Evolutionary conservation across 2,329 filamentous ascomycete genomes (phyloP).

Genomic region (Hypomyces rosellus): DNA sequence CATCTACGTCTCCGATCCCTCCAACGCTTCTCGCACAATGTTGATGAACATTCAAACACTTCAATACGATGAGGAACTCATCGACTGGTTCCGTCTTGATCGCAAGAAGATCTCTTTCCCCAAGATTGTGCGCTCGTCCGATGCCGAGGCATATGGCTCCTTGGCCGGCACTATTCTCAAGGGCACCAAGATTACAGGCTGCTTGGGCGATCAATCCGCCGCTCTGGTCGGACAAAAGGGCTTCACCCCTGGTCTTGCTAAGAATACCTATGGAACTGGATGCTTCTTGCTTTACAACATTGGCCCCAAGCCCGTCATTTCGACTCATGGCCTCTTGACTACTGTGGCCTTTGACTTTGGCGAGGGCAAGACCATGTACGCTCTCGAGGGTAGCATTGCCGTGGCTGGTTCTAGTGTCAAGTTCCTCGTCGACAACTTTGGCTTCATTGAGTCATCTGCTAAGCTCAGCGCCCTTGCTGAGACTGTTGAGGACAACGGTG

Average conservation of each 20-base stretch:
- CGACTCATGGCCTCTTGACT: slow-evolving; percentile 66
- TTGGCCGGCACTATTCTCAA: slow-evolving; percentile 56
- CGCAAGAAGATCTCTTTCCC: slow-evolving; percentile 63
- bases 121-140: slow-evolving; percentile 71
- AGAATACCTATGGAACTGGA: slow-evolving; percentile 82
- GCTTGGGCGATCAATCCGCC: slow-evolving; percentile 75
- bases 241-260: slow-evolving; percentile 68
- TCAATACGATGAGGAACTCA: slow-evolving; percentile 65
- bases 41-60: slow-evolving; percentile 77
- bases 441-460: slow-evolving; percentile 44
- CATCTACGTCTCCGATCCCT: slow-evolving; percentile 69
- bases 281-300: slow-evolving; percentile 83
- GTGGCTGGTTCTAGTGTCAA: slow-evolving; percentile 72
- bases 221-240: slow-evolving; percentile 75
- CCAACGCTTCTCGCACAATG: slow-evolving; percentile 82
- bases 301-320: slow-evolving; percentile 71
- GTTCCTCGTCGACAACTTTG: slow-evolving; percentile 54
- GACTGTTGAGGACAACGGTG: slow-evolving; percentile 60
- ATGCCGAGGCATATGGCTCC: slow-evolving; percentile 60
- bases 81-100: slow-evolving; percentile 71
- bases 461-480: slow-evolving; percentile 41
- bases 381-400: slow-evolving; percentile 70
- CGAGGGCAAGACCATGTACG: slow-evolving; percentile 60
- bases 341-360: slow-evolving; percentile 76
- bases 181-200: slow-evolving; percentile 66